Evolutionary conservation across 2,329 filamentous ascomycete species (phyloP).

Genomic region (Calonectria honghensis): DNA sequence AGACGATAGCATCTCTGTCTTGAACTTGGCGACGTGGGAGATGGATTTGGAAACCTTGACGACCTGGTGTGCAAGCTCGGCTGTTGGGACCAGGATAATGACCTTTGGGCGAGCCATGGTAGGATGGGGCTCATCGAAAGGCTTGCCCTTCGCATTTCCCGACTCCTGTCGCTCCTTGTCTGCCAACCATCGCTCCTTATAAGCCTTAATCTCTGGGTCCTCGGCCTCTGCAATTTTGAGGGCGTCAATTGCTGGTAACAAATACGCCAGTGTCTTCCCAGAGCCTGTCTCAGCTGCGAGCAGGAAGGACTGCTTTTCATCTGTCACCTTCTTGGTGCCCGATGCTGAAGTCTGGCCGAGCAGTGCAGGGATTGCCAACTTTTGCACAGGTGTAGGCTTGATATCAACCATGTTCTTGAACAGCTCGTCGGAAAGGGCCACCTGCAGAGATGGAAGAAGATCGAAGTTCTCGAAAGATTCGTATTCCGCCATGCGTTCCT

Average conservation of each 20-base stretch:
- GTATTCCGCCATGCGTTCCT: constrained; percentile 77
- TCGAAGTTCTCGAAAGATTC: constrained; percentile 89
- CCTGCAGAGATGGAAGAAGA: constrained; percentile 81
- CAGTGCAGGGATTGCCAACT: constrained; percentile 89
- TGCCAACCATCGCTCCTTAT: constrained; percentile 72
- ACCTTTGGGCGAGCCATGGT: constrained; percentile 87
- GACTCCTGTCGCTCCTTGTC: constrained; percentile 75
- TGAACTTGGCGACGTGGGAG: constrained; percentile 91
- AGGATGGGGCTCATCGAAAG: constrained; percentile 81
- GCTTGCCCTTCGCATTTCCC: constrained; percentile 74
- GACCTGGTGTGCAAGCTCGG: constrained; percentile 93
- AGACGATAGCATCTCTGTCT: constrained; percentile 87
- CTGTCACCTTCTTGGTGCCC: constrained; percentile 58
- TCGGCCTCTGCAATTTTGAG: constrained; percentile 84
- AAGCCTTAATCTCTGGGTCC: constrained; percentile 75
- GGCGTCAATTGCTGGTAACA: constrained; percentile 89
- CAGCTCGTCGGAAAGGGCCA: constrained; percentile 83
- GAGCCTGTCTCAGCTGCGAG: constrained; percentile 97
- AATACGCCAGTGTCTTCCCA: constrained; percentile 95
- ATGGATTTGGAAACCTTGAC: constrained; percentile 86
- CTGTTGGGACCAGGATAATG: constrained; percentile 91
- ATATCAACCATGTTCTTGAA: constrained; percentile 84
- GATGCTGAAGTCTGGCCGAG: constrained; percentile 71
- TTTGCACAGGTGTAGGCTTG: constrained; percentile 91
- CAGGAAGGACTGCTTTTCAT: constrained; percentile 76